These are phyloP conservation scores for Penicillium flavigenum DNA, from an alignment of 495 filamentous ascomycete species.

Conservation along the genomic window DNA sequence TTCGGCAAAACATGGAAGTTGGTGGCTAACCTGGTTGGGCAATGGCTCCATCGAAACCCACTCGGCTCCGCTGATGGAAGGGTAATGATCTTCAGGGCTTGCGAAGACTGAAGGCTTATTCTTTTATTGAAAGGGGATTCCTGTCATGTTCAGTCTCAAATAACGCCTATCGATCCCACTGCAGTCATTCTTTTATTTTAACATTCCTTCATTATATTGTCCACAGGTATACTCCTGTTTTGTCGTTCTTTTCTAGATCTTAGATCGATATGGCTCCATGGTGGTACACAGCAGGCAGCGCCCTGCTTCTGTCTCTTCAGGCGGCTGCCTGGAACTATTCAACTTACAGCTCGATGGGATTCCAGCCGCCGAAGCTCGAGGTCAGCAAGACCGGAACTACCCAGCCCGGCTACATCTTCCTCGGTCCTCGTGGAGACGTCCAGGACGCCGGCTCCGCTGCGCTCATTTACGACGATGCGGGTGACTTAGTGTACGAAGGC, in stretches of 20 bases:
- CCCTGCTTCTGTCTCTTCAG: slow-evolving; percentile 29
- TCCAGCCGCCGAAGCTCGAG: slow-evolving; percentile 31
- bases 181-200: slow-evolving; percentile 3
- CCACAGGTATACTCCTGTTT: slow-evolving; percentile 1
- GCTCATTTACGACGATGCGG: slow-evolving; percentile 37
- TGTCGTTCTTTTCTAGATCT: slow-evolving; percentile 1
- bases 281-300: slow-evolving; percentile 26
- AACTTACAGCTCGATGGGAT: slow-evolving; percentile 29
- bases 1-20: too few species aligned
- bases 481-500: slow-evolving; percentile 37
- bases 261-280: slow-evolving; percentile 15
- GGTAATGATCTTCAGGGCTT: slow-evolving; percentile 24
- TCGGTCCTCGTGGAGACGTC: slow-evolving; percentile 36
- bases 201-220: slow-evolving; percentile 12
- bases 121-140: slow-evolving; percentile 5
- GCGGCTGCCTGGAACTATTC: slow-evolving; percentile 31
- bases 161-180: not conserved
- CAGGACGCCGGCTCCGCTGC: slow-evolving; percentile 30
- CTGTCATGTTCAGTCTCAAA: not conserved
- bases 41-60: slow-evolving; percentile 4
- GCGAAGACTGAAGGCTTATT: not conserved
- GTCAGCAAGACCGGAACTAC: slow-evolving; percentile 32
- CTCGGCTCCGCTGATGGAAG: slow-evolving; percentile 2
- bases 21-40: slow-evolving; percentile 13
- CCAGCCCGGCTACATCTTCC: slow-evolving; percentile 37